phyloP scores from a whole-genome alignment of 805 yeast genomes.

The Saccharomycopsis malanga region DNA sequence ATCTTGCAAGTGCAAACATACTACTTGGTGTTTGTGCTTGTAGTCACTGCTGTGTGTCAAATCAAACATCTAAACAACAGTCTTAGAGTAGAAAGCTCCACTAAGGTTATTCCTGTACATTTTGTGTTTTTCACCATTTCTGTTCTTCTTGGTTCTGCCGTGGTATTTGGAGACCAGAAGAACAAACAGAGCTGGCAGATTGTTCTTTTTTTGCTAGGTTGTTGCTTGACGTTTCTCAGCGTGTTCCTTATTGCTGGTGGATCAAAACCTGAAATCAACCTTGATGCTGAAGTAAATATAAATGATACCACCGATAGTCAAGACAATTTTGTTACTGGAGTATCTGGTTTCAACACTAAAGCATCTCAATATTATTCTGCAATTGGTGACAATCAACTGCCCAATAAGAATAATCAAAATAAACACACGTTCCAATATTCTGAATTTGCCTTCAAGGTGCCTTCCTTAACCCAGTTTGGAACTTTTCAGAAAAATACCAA shows the following conservation, averaged over 20 bases:
- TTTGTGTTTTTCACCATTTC: constrained; percentile 41
- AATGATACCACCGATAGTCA: not conserved
- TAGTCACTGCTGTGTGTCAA: constrained; percentile 37
- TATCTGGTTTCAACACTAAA: not conserved
- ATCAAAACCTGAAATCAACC: not conserved
- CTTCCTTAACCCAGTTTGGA: not conserved
- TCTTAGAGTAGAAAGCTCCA: constrained; percentile 35
- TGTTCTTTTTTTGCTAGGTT: not conserved
- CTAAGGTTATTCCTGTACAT: constrained; percentile 44
- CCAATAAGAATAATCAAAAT: not conserved
- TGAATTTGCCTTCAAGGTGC: constrained; percentile 1
- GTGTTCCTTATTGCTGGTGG: constrained; percentile 6
- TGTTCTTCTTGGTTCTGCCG: constrained; percentile 36
- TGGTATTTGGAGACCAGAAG: constrained; percentile 36
- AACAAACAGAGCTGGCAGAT: constrained; percentile 22
- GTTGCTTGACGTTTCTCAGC: not conserved
- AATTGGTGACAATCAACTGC: constrained; percentile 16
- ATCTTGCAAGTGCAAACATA: constrained; percentile 28
- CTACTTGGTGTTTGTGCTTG: constrained; percentile 28
- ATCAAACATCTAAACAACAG: constrained; percentile 34
- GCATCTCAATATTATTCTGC: not conserved
- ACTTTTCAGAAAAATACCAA: not conserved
- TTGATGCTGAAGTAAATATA: not conserved
- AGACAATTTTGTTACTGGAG: not conserved
- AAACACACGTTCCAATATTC: not conserved